Evolutionary conservation across 495 filamentous ascomycete species (phyloP), one percentile per base, ranked within the genome.

Genomic region (Penicillium ucsense): DNA sequence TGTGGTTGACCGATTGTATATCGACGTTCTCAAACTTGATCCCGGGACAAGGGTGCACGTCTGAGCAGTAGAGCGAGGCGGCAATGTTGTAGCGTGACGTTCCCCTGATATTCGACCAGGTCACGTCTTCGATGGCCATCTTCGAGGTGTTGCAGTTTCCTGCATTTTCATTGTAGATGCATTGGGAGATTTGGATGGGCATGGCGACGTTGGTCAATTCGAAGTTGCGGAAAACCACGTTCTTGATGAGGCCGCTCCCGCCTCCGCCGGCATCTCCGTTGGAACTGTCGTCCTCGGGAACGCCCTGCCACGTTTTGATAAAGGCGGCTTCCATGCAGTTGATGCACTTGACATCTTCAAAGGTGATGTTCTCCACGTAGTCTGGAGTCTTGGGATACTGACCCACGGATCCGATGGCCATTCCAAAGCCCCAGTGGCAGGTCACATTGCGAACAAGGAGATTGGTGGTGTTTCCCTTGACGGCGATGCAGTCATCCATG

Each of bases 171-270:
- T 64, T 71, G 60, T 81, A 82, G 56, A 79, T 80, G 54, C 78
- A 82, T 10, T 69, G 63, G 8, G 74, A 76, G 28, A 82, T 70
- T 53, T 80, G 77, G 52, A 81, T 77, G 10, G 77, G 78, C 35
- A 66, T 74, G 65, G 72, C 70, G 55, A 72, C 72, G 35, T 77
- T 67, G 34, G 61, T 59, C 45, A 74, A 39, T 34, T 55, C 45
- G 35, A 78, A 71, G 61, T 79, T 72, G 41, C 60, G 55, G 53
- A 77, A 77, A 3, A 70, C 71, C n/a, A 80, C 61, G 52, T 79
- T 76, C 43, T 66, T 63, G 12, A 78, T 63, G 45, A 63, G 55
- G 28, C 75, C 69, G 35, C 54, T 54, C 12, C 57, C 57, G 3
- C 57, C 57, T 7, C 57, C 57, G n/a, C 64, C 66, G n/a, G 42